phyloP scores from a whole-genome alignment of 208 protist species.

The Crithidia brevicula region DNA sequence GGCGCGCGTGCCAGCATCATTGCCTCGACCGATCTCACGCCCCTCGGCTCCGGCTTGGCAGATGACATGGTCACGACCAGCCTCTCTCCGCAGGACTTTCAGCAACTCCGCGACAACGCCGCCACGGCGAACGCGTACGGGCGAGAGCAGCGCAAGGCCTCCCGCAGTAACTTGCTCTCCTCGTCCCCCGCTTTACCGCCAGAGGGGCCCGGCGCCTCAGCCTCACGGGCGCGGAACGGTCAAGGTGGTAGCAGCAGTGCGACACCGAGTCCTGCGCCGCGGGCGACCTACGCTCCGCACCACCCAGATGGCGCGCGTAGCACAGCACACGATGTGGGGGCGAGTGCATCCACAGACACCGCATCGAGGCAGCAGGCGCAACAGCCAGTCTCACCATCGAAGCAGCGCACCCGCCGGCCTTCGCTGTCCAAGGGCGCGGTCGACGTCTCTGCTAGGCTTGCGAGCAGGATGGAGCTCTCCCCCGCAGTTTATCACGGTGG shows the following conservation, averaged over 20 bases:
- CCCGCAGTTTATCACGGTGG: conserved; percentile 4
- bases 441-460: conserved; percentile 15
- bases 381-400: neutral
- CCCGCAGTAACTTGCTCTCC: neutral
- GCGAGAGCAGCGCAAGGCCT: neutral
- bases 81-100: conserved; percentile 15
- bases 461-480: conserved; percentile 17
- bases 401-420: conserved; percentile 19
- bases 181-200: neutral
- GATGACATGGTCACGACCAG: conserved; percentile 9
- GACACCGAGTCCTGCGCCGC: neutral
- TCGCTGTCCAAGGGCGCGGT: conserved; percentile 24
- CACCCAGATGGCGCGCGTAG: neutral
- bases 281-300: neutral
- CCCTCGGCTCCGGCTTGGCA: neutral
- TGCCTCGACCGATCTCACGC: neutral
- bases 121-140: neutral
- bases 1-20: conserved; percentile 24
- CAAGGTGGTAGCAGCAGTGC: conserved; percentile 1
- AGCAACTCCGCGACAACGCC: conserved; percentile 1
- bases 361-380: neutral
- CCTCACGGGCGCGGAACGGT: too few relatives aligned
- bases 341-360: too few relatives aligned
- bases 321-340: too few relatives aligned
- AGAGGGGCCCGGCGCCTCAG: neutral